These are phyloP conservation scores for Mortierella sp. DNA, from an alignment of 371 early-diverging fungal species.

Conservation along the genomic window DNA sequence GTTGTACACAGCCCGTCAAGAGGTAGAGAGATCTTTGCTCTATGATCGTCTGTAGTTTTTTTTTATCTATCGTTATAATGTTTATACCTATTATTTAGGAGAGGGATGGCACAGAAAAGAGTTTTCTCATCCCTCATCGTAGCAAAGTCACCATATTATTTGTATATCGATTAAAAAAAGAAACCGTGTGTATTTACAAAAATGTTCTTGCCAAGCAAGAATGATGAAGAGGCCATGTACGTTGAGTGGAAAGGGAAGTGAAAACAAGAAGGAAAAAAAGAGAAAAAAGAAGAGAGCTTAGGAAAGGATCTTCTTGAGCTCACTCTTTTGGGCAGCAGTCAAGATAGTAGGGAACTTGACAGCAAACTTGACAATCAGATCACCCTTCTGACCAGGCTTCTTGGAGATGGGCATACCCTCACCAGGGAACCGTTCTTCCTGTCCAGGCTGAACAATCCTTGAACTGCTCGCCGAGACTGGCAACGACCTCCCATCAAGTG, in stretches of 20 bases:
- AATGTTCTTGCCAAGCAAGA: not conserved
- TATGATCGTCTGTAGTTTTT: not conserved
- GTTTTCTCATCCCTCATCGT: not conserved
- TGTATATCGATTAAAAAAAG: not conserved
- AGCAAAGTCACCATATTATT: not conserved
- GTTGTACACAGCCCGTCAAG: constrained; percentile 53
- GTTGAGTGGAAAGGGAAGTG: not conserved
- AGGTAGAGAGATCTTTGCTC: constrained; percentile 19
- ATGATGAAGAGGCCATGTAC: not conserved
- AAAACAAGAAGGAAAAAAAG: not conserved
- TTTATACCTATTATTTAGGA: not conserved
- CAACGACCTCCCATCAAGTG: constrained; percentile 84
- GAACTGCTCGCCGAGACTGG: constrained; percentile 72
- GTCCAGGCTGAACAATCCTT: constrained; percentile 79
- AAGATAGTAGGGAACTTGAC: constrained; percentile 86
- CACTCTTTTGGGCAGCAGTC: constrained; percentile 77
- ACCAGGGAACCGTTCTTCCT: constrained; percentile 78
- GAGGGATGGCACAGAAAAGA: not conserved
- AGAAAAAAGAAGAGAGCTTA: not conserved
- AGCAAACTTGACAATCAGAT: constrained; percentile 83
- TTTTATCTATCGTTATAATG: not conserved
- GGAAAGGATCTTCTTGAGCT: constrained; percentile 61
- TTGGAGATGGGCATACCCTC: constrained; percentile 97
- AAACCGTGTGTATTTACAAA: not conserved
- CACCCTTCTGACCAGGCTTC: constrained; percentile 88